phyloP scores from a whole-genome alignment of 768 basidiomycete genomes.

The Kwoniella mangroviensis region DNA sequence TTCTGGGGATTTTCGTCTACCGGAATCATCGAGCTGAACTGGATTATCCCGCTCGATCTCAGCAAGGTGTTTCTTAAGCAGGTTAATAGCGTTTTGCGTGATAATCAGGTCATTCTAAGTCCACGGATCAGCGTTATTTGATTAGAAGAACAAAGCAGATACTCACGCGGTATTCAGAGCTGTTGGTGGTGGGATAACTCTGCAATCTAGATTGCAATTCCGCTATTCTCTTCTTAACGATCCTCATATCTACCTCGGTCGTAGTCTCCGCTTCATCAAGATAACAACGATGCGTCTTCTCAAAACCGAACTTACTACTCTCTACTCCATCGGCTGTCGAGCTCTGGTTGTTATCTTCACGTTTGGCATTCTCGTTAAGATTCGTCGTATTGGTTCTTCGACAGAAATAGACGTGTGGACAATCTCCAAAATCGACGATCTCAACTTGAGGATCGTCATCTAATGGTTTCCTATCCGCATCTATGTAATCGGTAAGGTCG shows the following conservation, averaged over 20 bases:
- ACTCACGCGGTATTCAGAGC: constrained; percentile 3
- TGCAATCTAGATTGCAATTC: constrained; percentile 59
- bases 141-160: neutral
- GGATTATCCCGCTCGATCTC: constrained; percentile 15
- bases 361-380: constrained; percentile 11
- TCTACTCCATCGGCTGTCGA: constrained; percentile 29
- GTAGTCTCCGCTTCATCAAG: constrained; percentile 74
- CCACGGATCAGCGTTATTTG: neutral
- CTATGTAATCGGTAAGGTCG: constrained; percentile 79
- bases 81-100: constrained; percentile 18
- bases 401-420: constrained; percentile 82
- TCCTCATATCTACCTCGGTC: constrained; percentile 67
- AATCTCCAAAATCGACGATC: constrained; percentile 72
- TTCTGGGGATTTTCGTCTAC: constrained; percentile 64
- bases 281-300: constrained; percentile 79
- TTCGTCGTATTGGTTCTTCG: constrained; percentile 54
- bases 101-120: constrained; percentile 7
- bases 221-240: constrained; percentile 65
- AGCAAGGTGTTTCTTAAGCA: neutral
- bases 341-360: neutral
- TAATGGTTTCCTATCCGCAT: constrained; percentile 69
- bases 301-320: constrained; percentile 76
- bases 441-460: constrained; percentile 67
- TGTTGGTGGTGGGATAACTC: constrained; percentile 14
- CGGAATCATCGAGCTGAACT: constrained; percentile 10